These are phyloP conservation scores for Umbellularia californica DNA, from an alignment of 164 flowering plant species.

Conservation along the genomic window DNA sequence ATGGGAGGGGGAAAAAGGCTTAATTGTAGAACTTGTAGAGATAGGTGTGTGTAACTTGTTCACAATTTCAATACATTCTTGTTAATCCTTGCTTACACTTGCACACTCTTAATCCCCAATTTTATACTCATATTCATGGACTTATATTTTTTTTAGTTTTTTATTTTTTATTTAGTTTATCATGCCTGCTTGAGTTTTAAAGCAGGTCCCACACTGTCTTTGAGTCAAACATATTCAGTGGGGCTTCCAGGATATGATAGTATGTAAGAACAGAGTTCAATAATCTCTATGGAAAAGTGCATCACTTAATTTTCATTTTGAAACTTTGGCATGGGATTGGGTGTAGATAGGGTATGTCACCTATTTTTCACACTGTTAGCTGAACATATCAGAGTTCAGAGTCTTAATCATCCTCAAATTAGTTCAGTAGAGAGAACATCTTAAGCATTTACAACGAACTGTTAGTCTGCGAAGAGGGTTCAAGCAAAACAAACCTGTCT, in stretches of 20 bases:
- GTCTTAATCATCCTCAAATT: background rate
- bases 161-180: too few relatives aligned
- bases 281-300: too few relatives aligned
- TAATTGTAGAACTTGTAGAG: too few relatives aligned
- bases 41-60: background rate
- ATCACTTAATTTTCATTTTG: too few relatives aligned
- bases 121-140: background rate
- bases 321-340: too few relatives aligned
- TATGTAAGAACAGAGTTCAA: too few relatives aligned
- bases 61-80: background rate
- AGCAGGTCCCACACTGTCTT: background rate
- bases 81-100: background rate
- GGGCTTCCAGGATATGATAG: background rate
- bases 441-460: too few relatives aligned
- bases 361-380: background rate
- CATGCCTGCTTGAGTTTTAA: background rate
- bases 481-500: background rate
- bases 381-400: background rate
- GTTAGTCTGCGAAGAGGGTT: background rate
- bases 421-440: background rate
- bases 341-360: background rate
- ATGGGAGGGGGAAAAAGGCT: background rate
- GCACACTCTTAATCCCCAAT: too few relatives aligned
- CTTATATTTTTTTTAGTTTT: too few relatives aligned
- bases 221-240: background rate